Evolutionary conservation across 345 rosid genomes (phyloP).

Genomic region (Dimocarpus longan): DNA sequence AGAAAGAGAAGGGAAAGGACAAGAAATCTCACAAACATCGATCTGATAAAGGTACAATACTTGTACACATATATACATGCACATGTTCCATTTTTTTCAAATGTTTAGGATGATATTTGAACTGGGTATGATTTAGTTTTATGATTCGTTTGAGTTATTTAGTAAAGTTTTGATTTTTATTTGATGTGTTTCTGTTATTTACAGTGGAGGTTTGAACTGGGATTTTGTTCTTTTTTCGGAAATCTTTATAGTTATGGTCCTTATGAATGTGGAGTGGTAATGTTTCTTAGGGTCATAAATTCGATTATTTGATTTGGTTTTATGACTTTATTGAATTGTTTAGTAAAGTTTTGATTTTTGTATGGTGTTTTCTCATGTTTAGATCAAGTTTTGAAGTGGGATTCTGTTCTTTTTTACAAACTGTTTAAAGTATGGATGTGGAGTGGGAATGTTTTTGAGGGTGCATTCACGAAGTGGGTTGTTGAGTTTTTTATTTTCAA

Average conservation of each 20-base stretch:
- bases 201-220: background rate
- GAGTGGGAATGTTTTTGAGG: background rate
- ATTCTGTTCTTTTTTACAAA: background rate
- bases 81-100: background rate
- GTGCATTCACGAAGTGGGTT: background rate
- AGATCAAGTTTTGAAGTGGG: background rate
- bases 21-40: slow-evolving; percentile 62
- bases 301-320: background rate
- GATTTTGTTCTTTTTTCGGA: background rate
- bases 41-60: slow-evolving; percentile 10
- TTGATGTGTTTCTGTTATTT: background rate
- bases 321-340: background rate
- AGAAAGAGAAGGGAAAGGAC: slow-evolving; percentile 41
- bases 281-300: too few species aligned
- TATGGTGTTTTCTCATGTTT: background rate
- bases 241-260: background rate
- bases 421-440: background rate
- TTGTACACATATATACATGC: background rate
- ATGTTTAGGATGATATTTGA: background rate
- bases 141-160: background rate
- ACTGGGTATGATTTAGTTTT: background rate
- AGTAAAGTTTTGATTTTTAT: background rate
- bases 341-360: background rate
- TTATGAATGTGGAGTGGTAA: background rate
- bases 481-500: background rate